A percentile compares a stretch with the other conserved stretches of the same genome.
phyloP scores from a whole-genome alignment of 139 green algal species.

The Chlamydomonas sp. region DNA sequence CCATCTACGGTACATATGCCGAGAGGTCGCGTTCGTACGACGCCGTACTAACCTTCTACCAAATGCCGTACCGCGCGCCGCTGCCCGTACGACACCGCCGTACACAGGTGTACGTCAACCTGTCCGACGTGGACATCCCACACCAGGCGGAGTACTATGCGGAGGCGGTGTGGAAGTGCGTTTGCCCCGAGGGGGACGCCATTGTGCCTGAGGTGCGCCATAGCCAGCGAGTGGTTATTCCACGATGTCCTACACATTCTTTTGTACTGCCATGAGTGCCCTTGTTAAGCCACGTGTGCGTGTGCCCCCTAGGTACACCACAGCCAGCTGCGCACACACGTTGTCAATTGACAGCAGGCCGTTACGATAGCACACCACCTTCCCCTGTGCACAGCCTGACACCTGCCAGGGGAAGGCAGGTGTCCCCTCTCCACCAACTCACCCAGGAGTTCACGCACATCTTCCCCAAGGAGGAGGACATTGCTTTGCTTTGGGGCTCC shows the following conservation, averaged over 20 bases:
- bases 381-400: too few relatives aligned
- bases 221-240: neutral
- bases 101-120: slow-evolving; percentile 4
- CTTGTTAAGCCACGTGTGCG: slow-evolving; percentile 4
- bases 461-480: neutral
- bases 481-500: slow-evolving; percentile 11
- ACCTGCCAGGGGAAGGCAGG: too few relatives aligned
- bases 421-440: too few relatives aligned
- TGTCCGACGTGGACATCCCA: slow-evolving; percentile 29
- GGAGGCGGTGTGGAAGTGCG: slow-evolving; percentile 26
- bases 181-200: neutral
- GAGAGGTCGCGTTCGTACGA: too few relatives aligned
- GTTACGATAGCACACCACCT: too few relatives aligned
- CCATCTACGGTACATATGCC: too few relatives aligned
- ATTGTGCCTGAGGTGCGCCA: neutral
- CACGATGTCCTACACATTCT: neutral
- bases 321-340: too few relatives aligned
- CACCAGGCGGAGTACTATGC: neutral
- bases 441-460: slow-evolving; percentile 27
- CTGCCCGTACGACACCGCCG: neutral
- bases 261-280: neutral
- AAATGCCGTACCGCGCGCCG: too few relatives aligned
- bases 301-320: neutral
- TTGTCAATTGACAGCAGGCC: too few relatives aligned
- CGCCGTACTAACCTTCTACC: too few relatives aligned